These are phyloP conservation scores for Bretschneidera sinensis DNA, from an alignment of 345 rosid genomes.

Conservation along the genomic window DNA sequence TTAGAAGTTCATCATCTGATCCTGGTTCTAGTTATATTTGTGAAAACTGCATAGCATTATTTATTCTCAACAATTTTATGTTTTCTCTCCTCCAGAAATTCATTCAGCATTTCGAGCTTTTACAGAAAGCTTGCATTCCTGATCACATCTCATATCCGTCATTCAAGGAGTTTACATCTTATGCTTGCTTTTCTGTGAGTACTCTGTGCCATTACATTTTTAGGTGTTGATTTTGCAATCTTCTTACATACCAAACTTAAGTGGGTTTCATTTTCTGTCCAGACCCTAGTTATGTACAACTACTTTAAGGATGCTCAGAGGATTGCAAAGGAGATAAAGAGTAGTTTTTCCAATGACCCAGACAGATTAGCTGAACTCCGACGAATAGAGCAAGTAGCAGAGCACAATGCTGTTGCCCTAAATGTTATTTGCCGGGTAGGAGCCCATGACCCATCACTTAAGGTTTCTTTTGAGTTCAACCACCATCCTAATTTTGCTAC, in stretches of 20 bases:
- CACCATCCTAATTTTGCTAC: conserved; percentile 92
- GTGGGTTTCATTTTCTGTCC: neutral
- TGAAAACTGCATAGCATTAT: neutral
- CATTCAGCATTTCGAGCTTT: conserved; percentile 87
- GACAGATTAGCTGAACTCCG: conserved; percentile 69
- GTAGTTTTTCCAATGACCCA: conserved; percentile 60
- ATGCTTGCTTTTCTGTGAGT: conserved; percentile 76
- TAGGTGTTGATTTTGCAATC: neutral
- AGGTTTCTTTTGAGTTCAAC: conserved; percentile 79
- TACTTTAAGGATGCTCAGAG: conserved; percentile 88
- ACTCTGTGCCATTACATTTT: neutral
- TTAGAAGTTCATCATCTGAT: too few relatives aligned
- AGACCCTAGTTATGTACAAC: conserved; percentile 62
- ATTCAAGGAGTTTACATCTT: conserved; percentile 65
- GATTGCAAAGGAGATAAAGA: conserved; percentile 75
- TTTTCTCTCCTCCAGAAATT: conserved; percentile 58
- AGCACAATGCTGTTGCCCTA: conserved; percentile 76
- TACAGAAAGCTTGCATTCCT: conserved; percentile 88
- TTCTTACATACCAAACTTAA: neutral
- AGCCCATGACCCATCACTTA: conserved; percentile 63
- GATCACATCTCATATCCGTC: conserved; percentile 67
- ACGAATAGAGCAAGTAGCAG: conserved; percentile 85
- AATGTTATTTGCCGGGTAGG: conserved; percentile 56
- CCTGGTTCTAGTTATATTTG: neutral
- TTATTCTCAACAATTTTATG: conserved; percentile 5